Conservation (phyloP, 2,329 filamentous ascomycete genomes). For the Cladosporium sp. region DNA sequence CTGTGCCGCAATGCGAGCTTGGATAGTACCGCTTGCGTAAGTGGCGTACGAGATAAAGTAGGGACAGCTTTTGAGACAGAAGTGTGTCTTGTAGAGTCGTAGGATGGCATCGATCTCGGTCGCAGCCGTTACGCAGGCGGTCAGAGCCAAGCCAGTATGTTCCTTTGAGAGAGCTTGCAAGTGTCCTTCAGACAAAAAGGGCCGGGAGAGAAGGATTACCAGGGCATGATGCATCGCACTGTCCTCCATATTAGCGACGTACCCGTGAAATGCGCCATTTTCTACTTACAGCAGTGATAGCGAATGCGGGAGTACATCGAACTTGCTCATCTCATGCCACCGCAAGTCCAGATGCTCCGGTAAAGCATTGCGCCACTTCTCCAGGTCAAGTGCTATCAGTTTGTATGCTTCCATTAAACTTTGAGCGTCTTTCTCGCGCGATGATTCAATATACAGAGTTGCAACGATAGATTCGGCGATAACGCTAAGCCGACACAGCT, state of each 20-base stretch:
- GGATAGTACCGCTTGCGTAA: constrained; percentile 56
- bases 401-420: not conserved
- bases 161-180: not conserved
- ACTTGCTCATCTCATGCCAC: not conserved
- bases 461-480: not conserved
- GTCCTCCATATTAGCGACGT: not conserved
- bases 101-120: constrained; percentile 51
- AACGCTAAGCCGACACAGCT: not conserved
- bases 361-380: not conserved
- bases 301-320: constrained; percentile 4
- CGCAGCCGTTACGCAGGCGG: not conserved
- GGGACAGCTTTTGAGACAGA: constrained; percentile 33
- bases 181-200: constrained; percentile 5
- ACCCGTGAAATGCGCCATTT: too few species aligned
- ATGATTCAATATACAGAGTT: not conserved
- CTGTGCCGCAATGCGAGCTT: constrained; percentile 52
- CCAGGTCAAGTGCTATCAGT: not conserved
- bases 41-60: constrained; percentile 59
- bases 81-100: constrained; percentile 23
- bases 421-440: not conserved
- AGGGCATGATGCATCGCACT: not conserved
- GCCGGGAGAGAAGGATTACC: not conserved
- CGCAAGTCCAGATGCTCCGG: not conserved
- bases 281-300: constrained; percentile 2
- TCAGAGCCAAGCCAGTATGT: not conserved